phyloP scores from a whole-genome alignment of 148 eudicot species.

The Spergularia bocconei region DNA sequence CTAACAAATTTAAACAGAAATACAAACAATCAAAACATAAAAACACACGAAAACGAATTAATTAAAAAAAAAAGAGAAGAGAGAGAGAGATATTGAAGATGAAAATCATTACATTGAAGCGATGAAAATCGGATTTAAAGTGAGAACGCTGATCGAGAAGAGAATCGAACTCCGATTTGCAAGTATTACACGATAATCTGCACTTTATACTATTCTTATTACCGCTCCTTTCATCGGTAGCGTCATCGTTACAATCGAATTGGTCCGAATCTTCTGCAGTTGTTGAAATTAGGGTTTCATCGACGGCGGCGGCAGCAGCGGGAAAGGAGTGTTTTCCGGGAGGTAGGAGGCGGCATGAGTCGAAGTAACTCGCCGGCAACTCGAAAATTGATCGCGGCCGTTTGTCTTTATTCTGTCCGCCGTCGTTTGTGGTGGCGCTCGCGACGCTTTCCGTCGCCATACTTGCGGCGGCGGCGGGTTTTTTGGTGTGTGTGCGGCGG shows the following conservation, averaged over 20 bases:
- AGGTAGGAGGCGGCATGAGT: constrained; percentile 58
- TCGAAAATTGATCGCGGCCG: constrained; percentile 61
- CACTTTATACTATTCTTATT: constrained; percentile 3
- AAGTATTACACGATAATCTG: constrained; percentile 78
- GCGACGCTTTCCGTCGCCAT: constrained; percentile 15
- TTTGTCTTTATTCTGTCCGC: constrained; percentile 23
- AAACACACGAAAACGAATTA: not conserved
- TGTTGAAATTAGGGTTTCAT: constrained; percentile 32
- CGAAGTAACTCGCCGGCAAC: constrained; percentile 55
- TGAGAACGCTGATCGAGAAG: constrained; percentile 75
- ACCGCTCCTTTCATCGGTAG: not conserved
- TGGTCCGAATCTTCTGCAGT: constrained; percentile 9
- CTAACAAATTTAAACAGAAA: no score
- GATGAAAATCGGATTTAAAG: constrained; percentile 89
- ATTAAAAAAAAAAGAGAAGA: not conserved
- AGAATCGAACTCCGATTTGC: constrained; percentile 73
- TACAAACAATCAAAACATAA: no score
- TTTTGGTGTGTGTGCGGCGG: no score
- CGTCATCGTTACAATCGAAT: not conserved
- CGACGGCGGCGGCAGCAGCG: not conserved
- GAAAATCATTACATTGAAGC: constrained; percentile 63
- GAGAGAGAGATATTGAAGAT: not conserved
- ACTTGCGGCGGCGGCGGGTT: not conserved
- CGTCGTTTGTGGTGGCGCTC: not conserved
- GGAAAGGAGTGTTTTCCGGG: constrained; percentile 22